Base-by-base conservation (phyloP, 305 asterid genomes). In the Vinca major region DNA sequence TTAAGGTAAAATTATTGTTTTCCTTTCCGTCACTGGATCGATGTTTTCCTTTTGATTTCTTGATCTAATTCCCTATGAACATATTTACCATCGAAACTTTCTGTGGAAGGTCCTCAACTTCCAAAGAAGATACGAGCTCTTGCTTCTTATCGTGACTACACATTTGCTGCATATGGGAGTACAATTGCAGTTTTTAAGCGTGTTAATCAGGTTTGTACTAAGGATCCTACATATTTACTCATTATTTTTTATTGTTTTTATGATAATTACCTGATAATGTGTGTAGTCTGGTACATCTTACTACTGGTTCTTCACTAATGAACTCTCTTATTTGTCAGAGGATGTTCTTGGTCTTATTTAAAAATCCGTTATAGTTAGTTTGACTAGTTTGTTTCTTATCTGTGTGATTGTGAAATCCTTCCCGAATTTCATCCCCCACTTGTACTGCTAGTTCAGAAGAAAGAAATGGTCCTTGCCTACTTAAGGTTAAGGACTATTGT, bases 121-220 rank as follows among this genome's bases (percentile, higher is more conserved):
- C 90, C 98, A 37, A 92, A 92, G 81, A 92, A 92, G 80, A 92
- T 92, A 69, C 80, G 93, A 79, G 98, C 98, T 80, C 86, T 92
- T 72, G 88, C 95, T 66, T 86, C 90, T 14, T 86, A 81, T 76
- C 91, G 98, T 2, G 90, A 92, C 62, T 88, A 80, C 66, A 90
- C 98, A 17, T 92, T 90, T 76, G 95, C 90, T 20, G 97, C 98
- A 19, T 88, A 82, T 75, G 98, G 97, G 71, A 80, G 74, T 67
- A 74, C 75, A 16, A 80, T 92, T 54, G 97, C 91, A 49, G 95
- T 92, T 74, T 84, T 92, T 71, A 88, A 80, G 82, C 98, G 97
- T 79, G 93, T 91, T 68, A 95, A 90, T 83, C 89, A 76, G 98
- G 98, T 92, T 71, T 71, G 57, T 71, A 56, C 9, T 40, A 60